Percentiles rank a stretch among this genome's conserved stretches.
Conservation (phyloP, 768 basidiomycete genomes). For the Rhodotorula kratochvilovae region DNA sequence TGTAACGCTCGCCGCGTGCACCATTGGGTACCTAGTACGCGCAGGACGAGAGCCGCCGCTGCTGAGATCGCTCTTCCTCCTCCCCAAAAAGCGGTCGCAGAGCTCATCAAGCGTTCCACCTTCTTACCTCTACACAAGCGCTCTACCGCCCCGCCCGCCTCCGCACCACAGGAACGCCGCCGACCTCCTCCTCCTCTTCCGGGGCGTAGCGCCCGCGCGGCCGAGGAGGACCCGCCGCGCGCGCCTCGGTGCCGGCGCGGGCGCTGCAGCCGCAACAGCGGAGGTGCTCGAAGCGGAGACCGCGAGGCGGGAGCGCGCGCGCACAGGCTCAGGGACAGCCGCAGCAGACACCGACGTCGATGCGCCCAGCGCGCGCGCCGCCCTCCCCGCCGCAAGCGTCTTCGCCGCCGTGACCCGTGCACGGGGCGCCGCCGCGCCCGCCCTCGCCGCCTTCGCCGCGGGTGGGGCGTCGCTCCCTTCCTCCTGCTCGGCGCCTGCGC, state of each 20-base stretch:
- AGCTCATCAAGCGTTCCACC: neutral
- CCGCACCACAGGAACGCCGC: conserved; percentile 8
- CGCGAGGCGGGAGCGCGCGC: neutral
- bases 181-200: conserved; percentile 15
- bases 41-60: too few species aligned
- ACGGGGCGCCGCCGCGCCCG: too few species aligned
- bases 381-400: neutral
- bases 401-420: too few species aligned
- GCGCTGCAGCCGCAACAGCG: neutral
- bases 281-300: neutral
- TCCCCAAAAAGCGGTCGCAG: too few species aligned
- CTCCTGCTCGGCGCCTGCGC: neutral
- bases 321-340: neutral
- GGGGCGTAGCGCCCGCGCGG: neutral
- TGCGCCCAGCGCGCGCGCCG: neutral
- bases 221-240: conserved; percentile 14
- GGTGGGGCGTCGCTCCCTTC: too few species aligned
- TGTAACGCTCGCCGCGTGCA: too few species aligned
- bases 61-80: too few species aligned
- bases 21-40: too few species aligned
- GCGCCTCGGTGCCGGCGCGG: neutral
- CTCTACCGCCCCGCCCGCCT: neutral
- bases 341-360: too few species aligned
- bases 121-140: neutral
- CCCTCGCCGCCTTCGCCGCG: too few species aligned